Evolutionary conservation across 179 eudicot species (phyloP).

Genomic region (Vitellaria paradoxa): DNA sequence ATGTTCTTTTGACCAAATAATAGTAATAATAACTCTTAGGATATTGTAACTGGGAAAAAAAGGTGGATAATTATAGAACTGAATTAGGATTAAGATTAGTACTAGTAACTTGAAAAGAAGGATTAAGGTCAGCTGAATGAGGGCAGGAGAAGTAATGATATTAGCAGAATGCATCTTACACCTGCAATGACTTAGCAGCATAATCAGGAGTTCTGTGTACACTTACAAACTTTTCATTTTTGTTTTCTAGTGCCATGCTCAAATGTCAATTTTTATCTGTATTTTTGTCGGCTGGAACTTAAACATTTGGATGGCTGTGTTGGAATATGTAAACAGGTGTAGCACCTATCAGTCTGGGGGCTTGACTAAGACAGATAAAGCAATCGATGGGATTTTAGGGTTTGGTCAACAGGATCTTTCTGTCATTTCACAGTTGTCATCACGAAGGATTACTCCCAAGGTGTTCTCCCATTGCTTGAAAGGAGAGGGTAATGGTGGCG

Average conservation of each 20-base stretch:
- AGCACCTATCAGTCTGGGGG: constrained; percentile 87
- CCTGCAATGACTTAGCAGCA: neutral
- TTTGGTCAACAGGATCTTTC: constrained; percentile 87
- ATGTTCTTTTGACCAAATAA: too few species aligned
- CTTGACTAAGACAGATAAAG: constrained; percentile 64
- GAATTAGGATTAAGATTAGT: neutral
- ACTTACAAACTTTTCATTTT: neutral
- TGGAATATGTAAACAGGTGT: constrained; percentile 53
- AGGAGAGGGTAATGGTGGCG: constrained; percentile 87
- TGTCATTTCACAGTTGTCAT: constrained; percentile 80
- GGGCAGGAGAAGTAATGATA: neutral
- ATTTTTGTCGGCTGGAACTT: constrained; percentile 12
- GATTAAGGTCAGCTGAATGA: neutral
- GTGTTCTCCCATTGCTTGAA: constrained; percentile 95
- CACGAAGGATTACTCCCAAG: constrained; percentile 79
- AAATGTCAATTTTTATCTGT: neutral
- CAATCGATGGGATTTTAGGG: constrained; percentile 94
- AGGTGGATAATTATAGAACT: neutral
- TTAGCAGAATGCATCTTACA: neutral
- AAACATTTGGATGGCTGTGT: constrained; percentile 18
- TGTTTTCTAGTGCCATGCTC: neutral
- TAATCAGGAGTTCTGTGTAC: neutral
- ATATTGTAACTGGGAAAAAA: neutral
- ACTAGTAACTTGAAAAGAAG: neutral
- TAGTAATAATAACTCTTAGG: neutral